These are phyloP conservation scores for Silybum marianum DNA, from an alignment of 129 eudicot genomes.

Conservation along the genomic window DNA sequence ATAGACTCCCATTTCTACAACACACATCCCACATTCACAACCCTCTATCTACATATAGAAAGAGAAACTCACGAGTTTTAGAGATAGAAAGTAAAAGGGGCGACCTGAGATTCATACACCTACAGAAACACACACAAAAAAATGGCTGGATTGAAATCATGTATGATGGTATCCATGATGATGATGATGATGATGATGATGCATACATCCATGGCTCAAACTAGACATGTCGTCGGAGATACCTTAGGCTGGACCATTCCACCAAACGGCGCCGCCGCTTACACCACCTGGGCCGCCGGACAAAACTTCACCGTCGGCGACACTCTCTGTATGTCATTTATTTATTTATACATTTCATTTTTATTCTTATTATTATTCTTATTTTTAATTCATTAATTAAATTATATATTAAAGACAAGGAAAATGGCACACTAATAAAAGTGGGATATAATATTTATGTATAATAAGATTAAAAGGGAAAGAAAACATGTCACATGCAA, in stretches of 20 bases:
- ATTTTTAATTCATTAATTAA: no score
- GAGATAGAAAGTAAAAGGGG: slow-evolving; percentile 35
- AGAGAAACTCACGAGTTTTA: slow-evolving; percentile 11
- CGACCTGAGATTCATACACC: slow-evolving; percentile 39
- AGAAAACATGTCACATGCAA: slow-evolving; percentile 26
- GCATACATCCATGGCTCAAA: slow-evolving; percentile 52
- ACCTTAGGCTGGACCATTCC: slow-evolving; percentile 58
- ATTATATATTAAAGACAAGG: background rate
- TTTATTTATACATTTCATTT: no score
- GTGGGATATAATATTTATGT: no score
- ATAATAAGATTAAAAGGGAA: background rate
- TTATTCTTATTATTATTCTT: no score
- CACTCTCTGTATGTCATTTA: slow-evolving; percentile 36
- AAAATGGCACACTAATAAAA: background rate
- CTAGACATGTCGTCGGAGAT: slow-evolving; percentile 59
- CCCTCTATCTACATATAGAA: background rate
- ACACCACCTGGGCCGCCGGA: slow-evolving; percentile 51
- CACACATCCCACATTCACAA: slow-evolving; percentile 8
- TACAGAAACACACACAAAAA: slow-evolving; percentile 33
- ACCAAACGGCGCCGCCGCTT: slow-evolving; percentile 32
- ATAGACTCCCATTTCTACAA: slow-evolving; percentile 13
- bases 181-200: slow-evolving; percentile 31
- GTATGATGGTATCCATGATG: slow-evolving; percentile 26
- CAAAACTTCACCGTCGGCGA: slow-evolving; percentile 55
- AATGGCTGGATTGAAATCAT: slow-evolving; percentile 40